phyloP scores from a whole-genome alignment of 805 yeast species.

The Saccharomycopsis sp. region DNA sequence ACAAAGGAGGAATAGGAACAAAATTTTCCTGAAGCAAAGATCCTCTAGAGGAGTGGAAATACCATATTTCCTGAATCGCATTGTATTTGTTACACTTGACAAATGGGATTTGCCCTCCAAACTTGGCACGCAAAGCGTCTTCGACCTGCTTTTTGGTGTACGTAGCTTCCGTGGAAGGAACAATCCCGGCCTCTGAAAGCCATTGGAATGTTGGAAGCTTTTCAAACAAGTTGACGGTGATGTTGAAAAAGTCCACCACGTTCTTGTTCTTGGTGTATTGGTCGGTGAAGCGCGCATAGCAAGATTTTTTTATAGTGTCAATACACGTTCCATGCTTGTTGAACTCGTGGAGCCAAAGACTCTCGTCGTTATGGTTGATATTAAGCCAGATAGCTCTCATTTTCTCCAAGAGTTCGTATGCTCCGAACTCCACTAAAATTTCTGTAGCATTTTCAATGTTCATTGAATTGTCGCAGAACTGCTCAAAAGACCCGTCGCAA shows the following conservation, averaged over 20 bases:
- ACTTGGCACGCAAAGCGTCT: constrained; percentile 42
- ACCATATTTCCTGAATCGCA: constrained; percentile 58
- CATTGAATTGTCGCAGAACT: constrained; percentile 56
- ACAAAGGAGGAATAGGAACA: constrained; percentile 43
- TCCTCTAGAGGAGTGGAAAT: constrained; percentile 70
- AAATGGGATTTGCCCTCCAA: constrained; percentile 51
- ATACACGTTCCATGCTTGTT: constrained; percentile 94
- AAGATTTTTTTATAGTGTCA: constrained; percentile 63
- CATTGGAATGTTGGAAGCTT: constrained; percentile 61
- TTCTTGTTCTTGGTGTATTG: constrained; percentile 30
- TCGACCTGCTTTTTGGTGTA: constrained; percentile 52
- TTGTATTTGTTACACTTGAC: constrained; percentile 51
- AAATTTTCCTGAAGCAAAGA: constrained; percentile 61
- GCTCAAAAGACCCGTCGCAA: constrained; percentile 77
- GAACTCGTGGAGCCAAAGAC: constrained; percentile 85
- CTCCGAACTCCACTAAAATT: constrained; percentile 7
- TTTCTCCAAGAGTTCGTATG: constrained; percentile 31
- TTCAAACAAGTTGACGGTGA: constrained; percentile 51
- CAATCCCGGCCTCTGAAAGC: constrained; percentile 60
- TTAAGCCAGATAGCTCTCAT: constrained; percentile 70
- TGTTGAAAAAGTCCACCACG: constrained; percentile 65
- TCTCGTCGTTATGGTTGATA: constrained; percentile 57
- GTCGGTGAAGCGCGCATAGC: constrained; percentile 39
- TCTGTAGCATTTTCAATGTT: constrained; percentile 18
- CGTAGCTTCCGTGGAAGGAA: constrained; percentile 53